phyloP scores from a whole-genome alignment of 2,329 filamentous ascomycete species.

The Xylaria sp. region DNA sequence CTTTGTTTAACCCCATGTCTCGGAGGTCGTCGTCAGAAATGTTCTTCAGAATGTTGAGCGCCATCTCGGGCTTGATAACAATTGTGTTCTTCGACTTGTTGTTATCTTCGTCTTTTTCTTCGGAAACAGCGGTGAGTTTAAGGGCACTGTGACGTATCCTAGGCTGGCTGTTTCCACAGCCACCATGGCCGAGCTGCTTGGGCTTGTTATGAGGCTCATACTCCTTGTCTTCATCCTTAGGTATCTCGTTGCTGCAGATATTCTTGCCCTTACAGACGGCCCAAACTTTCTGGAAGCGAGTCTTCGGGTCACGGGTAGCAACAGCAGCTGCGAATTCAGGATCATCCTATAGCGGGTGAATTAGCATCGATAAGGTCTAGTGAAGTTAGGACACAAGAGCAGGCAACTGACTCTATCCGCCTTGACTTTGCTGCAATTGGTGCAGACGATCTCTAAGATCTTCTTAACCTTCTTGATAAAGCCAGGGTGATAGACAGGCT shows the following conservation, averaged over 20 bases:
- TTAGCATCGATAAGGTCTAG: slow-evolving; percentile 70
- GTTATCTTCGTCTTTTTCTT: slow-evolving; percentile 82
- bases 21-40: slow-evolving; percentile 84
- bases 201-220: slow-evolving; percentile 69
- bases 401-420: slow-evolving; percentile 95
- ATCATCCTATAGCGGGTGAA: slow-evolving; percentile 74
- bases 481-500: slow-evolving; percentile 92
- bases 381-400: slow-evolving; percentile 64
- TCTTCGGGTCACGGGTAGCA: slow-evolving; percentile 88
- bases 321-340: slow-evolving; percentile 85
- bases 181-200: slow-evolving; percentile 77
- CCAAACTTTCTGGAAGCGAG: slow-evolving; percentile 94
- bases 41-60: slow-evolving; percentile 85
- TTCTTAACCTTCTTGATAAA: slow-evolving; percentile 99
- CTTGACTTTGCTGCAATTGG: slow-evolving; percentile 98
- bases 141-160: slow-evolving; percentile 88
- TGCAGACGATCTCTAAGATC: slow-evolving; percentile 97
- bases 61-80: slow-evolving; percentile 83
- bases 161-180: slow-evolving; percentile 92
- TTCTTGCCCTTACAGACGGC: slow-evolving; percentile 89
- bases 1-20: slow-evolving; percentile 90
- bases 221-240: slow-evolving; percentile 75
- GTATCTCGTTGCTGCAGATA: slow-evolving; percentile 83
- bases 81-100: slow-evolving; percentile 80
- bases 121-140: slow-evolving; percentile 79